Percentiles rank a stretch among this genome's conserved stretches.
phyloP scores from a whole-genome alignment of 306 rosid genomes.

The Begonia fuchsioides region DNA sequence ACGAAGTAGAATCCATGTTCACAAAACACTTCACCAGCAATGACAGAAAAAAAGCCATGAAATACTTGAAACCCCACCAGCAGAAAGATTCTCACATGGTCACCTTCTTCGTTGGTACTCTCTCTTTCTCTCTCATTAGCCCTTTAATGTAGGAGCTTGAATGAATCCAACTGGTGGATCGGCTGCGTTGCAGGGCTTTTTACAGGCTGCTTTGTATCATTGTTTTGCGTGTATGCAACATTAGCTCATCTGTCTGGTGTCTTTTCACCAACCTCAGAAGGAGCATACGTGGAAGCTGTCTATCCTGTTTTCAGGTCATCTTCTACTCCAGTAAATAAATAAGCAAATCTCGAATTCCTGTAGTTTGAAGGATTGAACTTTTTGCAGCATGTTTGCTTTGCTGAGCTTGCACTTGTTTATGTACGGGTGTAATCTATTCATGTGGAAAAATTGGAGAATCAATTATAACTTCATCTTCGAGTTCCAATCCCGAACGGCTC shows the following conservation, averaged over 20 bases:
- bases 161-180: conserved; percentile 5
- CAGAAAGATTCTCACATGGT: conserved; percentile 72
- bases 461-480: no score
- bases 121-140: conserved; percentile 3
- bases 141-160: not conserved
- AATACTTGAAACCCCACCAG: conserved; percentile 76
- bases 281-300: conserved; percentile 46
- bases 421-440: no score
- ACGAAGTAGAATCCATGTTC: conserved; percentile 93
- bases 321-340: not conserved
- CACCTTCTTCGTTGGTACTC: conserved; percentile 77
- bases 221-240: conserved; percentile 63
- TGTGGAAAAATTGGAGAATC: no score
- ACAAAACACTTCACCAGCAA: conserved; percentile 74
- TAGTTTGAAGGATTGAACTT: not conserved
- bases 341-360: no score
- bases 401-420: conserved; percentile 72
- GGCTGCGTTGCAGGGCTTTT: conserved; percentile 48
- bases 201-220: conserved; percentile 76
- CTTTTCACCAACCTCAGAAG: conserved; percentile 32
- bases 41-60: conserved; percentile 94
- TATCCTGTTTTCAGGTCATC: conserved; percentile 89
- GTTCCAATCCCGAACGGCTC: no score
- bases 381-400: conserved; percentile 69
- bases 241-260: conserved; percentile 73